Percentiles rank a stretch among this genome's conserved stretches.
These are phyloP conservation scores for Pythium graminicola DNA, from an alignment of 352 stramenopile genomes.

Conservation along the genomic window DNA sequence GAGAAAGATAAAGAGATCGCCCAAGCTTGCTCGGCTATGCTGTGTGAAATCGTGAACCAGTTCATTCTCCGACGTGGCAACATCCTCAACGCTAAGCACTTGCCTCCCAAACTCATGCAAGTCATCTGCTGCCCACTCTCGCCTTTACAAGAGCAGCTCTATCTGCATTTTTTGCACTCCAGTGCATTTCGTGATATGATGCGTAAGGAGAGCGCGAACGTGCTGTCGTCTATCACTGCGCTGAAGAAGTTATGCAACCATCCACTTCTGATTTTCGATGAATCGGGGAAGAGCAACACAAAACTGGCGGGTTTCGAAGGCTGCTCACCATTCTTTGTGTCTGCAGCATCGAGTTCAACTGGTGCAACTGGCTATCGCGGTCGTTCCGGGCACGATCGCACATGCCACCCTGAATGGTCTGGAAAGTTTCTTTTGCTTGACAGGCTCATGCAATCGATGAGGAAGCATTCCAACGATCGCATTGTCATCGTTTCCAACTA, in stretches of 20 bases:
- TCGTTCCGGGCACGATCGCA: conserved; percentile 41
- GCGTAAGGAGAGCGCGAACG: conserved; percentile 89
- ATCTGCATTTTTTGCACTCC: conserved; percentile 92
- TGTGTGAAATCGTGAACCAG: conserved; percentile 96
- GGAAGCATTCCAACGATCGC: conserved; percentile 91
- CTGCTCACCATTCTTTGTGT: conserved; percentile 58
- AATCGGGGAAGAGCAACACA: conserved; percentile 72
- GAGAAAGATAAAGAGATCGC: conserved; percentile 69
- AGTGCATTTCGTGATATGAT: conserved; percentile 96
- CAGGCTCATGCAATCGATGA: conserved; percentile 95
- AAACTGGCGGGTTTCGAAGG: conserved; percentile 77
- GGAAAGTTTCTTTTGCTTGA: conserved; percentile 93
- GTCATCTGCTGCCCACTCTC: conserved; percentile 98
- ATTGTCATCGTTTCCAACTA: conserved; percentile 99
- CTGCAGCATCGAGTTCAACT: conserved; percentile 21
- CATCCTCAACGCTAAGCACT: conserved; percentile 97
- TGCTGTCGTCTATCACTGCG: conserved; percentile 84
- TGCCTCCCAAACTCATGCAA: conserved; percentile 98
- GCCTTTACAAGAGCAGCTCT: conserved; percentile 94
- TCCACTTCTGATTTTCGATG: conserved; percentile 90
- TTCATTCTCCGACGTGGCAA: conserved; percentile 98
- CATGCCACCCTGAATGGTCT: conserved; percentile 81
- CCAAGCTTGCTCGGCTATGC: conserved; percentile 89
- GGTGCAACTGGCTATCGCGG: conserved; percentile 12
- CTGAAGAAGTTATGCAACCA: conserved; percentile 98